phyloP scores from a whole-genome alignment of 306 rosid species.

The Fragaria vesca region DNA sequence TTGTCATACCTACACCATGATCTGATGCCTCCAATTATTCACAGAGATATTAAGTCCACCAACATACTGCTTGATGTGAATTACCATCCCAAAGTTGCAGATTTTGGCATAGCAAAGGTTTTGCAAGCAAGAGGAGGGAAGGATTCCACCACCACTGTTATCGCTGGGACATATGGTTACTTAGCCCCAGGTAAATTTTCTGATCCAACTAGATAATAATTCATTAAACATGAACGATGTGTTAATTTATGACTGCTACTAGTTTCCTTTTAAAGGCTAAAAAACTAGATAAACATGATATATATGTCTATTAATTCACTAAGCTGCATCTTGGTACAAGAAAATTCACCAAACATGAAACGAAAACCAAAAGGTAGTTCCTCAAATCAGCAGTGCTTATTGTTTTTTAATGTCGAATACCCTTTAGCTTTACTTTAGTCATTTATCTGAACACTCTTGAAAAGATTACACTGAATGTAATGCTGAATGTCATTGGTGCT shows the following conservation, averaged over 20 bases:
- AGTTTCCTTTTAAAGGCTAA: not conserved
- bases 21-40: constrained; percentile 73
- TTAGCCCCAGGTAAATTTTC: constrained; percentile 77
- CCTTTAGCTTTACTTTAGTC: not conserved
- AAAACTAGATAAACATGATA: not conserved
- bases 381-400: not conserved
- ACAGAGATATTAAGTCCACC: constrained; percentile 85
- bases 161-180: constrained; percentile 95
- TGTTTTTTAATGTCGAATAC: not conserved
- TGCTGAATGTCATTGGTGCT: constrained; percentile 22
- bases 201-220: constrained; percentile 7
- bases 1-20: constrained; percentile 95
- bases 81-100: constrained; percentile 91
- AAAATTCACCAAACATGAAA: not conserved
- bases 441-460: not conserved
- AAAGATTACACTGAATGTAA: not conserved
- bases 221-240: not conserved
- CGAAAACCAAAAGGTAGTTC: not conserved
- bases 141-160: constrained; percentile 82
- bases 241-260: not conserved
- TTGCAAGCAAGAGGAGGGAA: constrained; percentile 85
- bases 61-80: constrained; percentile 81
- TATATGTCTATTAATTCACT: not conserved
- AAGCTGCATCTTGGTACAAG: not conserved
- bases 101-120: constrained; percentile 95